phyloP scores from a whole-genome alignment of 768 basidiomycete genomes.

The Lactarius deliciosus region DNA sequence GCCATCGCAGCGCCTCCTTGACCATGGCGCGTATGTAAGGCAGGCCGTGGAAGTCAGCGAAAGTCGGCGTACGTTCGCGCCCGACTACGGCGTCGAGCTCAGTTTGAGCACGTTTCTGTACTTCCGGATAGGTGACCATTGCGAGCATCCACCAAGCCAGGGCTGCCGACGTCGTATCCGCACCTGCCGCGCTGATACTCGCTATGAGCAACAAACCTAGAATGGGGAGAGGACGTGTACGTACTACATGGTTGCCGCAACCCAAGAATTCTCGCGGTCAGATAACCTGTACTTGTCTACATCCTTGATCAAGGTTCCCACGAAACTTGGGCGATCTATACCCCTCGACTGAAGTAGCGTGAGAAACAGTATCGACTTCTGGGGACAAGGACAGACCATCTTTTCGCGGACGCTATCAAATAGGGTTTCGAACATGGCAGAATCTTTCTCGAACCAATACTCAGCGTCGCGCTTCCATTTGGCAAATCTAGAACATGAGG shows the following conservation, averaged over 20 bases:
- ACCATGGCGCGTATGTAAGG: conserved; percentile 27
- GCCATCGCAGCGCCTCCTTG: conserved; percentile 25
- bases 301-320: neutral
- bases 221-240: neutral
- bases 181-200: conserved; percentile 5
- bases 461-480: conserved; percentile 25
- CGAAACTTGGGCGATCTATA: conserved; percentile 4
- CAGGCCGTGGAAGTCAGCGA: conserved; percentile 17
- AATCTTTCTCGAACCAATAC: conserved; percentile 10
- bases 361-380: neutral
- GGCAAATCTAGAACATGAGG: conserved; percentile 1
- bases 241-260: conserved; percentile 9
- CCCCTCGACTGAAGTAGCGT: neutral
- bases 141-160: conserved; percentile 17
- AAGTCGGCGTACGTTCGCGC: conserved; percentile 17
- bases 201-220: neutral
- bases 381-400: neutral
- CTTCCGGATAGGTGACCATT: conserved; percentile 15
- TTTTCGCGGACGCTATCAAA: conserved; percentile 10
- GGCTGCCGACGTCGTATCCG: conserved; percentile 7
- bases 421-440: conserved; percentile 11
- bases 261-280: conserved; percentile 4
- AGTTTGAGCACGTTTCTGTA: conserved; percentile 8
- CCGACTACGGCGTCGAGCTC: conserved; percentile 24
- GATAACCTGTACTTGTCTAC: neutral